phyloP scores from a whole-genome alignment of 2,329 filamentous ascomycete genomes.

The Myriangium duriaei region DNA sequence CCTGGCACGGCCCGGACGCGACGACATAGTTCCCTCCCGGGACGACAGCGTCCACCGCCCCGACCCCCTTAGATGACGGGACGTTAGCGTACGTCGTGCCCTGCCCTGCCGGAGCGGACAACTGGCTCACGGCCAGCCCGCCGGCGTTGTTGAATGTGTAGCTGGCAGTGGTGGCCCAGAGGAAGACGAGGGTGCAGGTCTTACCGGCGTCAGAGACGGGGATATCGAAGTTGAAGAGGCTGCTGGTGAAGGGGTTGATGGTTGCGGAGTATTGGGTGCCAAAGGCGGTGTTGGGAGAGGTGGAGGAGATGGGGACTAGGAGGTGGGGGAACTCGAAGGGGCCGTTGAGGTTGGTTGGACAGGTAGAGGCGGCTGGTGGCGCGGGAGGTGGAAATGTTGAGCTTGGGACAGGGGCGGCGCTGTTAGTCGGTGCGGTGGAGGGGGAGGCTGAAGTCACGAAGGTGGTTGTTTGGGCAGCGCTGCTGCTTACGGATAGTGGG shows the following conservation, averaged over 20 bases:
- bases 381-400: no score
- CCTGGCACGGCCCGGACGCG: slow-evolving; percentile 42
- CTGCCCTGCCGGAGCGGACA: slow-evolving; percentile 30
- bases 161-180: slow-evolving; percentile 40
- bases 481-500: background rate
- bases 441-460: background rate
- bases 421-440: background rate
- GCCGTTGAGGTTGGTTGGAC: slow-evolving; percentile 21
- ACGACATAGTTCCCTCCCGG: slow-evolving; percentile 45
- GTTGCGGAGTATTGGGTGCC: slow-evolving; percentile 46
- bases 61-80: slow-evolving; percentile 34
- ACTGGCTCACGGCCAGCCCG: slow-evolving; percentile 19
- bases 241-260: slow-evolving; percentile 40
- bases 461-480: background rate
- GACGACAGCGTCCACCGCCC: slow-evolving; percentile 27
- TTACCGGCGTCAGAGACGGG: slow-evolving; percentile 40
- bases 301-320: slow-evolving; percentile 48
- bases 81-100: slow-evolving; percentile 43
- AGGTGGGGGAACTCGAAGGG: slow-evolving; percentile 43
- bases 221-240: slow-evolving; percentile 60
- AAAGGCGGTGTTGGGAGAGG: slow-evolving; percentile 37
- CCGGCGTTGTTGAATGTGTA: slow-evolving; percentile 25
- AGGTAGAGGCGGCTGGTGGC: background rate
- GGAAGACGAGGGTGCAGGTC: slow-evolving; percentile 52
- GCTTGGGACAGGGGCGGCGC: no score